Conservation (phyloP, 177 flowering plant species). For the Telopea speciosissima region DNA sequence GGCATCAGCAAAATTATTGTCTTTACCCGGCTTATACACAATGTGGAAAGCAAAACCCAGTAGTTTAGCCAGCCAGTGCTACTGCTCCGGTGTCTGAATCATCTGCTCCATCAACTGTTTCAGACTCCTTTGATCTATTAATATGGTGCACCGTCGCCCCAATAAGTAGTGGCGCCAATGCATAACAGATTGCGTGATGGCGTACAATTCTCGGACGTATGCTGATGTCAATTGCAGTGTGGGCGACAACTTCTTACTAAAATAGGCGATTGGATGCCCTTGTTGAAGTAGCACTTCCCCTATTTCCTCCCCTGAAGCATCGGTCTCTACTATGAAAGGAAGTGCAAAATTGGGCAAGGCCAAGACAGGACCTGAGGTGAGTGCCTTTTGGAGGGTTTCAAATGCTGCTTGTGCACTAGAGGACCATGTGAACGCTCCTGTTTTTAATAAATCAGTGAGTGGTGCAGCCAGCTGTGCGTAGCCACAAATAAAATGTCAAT, state of each 20-base stretch:
- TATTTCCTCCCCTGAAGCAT: background rate
- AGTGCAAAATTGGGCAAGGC: background rate
- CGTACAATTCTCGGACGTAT: background rate
- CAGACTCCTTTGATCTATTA: constrained; percentile 1
- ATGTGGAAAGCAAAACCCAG: no score
- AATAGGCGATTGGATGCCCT: background rate
- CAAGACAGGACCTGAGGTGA: background rate
- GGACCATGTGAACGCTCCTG: no score
- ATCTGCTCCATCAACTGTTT: background rate
- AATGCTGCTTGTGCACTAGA: no score
- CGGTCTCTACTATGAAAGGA: background rate
- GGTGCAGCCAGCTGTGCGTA: no score
- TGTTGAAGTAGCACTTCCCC: constrained; percentile 9
- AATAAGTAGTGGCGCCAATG: background rate
- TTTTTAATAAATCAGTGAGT: no score
- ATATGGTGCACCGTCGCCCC: background rate
- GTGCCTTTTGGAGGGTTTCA: no score
- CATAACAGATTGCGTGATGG: no score
- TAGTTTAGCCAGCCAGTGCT: no score
- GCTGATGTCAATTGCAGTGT: background rate
- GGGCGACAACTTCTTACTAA: background rate
- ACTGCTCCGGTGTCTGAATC: background rate
- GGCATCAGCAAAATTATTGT: background rate
- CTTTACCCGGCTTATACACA: background rate
- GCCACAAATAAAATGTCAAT: no score